Conservation (phyloP, 805 yeast genomes). For the Nakazawaea anatomiae region DNA sequence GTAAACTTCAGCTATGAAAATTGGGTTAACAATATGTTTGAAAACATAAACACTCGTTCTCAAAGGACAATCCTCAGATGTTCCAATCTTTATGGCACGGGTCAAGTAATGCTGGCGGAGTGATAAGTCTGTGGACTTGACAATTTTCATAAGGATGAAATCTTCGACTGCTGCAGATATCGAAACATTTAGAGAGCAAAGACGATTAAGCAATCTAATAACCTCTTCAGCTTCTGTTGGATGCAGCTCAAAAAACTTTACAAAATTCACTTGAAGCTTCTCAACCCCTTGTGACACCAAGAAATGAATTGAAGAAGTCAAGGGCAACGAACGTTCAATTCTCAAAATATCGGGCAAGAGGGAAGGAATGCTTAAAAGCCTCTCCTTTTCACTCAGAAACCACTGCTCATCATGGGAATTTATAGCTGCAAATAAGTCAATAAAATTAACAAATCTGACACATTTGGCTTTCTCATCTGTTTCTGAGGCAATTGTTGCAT, state of each 20-base stretch:
- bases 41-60: slow-evolving; percentile 58
- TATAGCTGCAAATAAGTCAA: slow-evolving; percentile 58
- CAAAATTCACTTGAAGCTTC: slow-evolving; percentile 48
- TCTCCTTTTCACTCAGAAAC: slow-evolving; percentile 46
- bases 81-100: slow-evolving; percentile 44
- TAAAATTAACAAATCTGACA: slow-evolving; percentile 64
- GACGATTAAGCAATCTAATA: slow-evolving; percentile 34
- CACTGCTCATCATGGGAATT: slow-evolving; percentile 44
- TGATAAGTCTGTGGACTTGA: slow-evolving; percentile 40
- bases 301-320: slow-evolving; percentile 58
- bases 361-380: slow-evolving; percentile 36
- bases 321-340: slow-evolving; percentile 33
- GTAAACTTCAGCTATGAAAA: slow-evolving; percentile 56
- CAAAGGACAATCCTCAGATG: slow-evolving; percentile 35
- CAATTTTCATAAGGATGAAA: slow-evolving; percentile 51
- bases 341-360: slow-evolving; percentile 37
- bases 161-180: slow-evolving; percentile 45
- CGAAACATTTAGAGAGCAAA: slow-evolving; percentile 40
- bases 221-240: slow-evolving; percentile 31
- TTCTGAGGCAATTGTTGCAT: slow-evolving; percentile 43
- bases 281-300: slow-evolving; percentile 66
- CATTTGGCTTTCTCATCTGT: slow-evolving; percentile 47
- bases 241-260: slow-evolving; percentile 27
- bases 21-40: slow-evolving; percentile 58
- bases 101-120: slow-evolving; percentile 46